Conservation (phyloP, 2,329 filamentous ascomycete species). For the Ampelomyces quisqualis region DNA sequence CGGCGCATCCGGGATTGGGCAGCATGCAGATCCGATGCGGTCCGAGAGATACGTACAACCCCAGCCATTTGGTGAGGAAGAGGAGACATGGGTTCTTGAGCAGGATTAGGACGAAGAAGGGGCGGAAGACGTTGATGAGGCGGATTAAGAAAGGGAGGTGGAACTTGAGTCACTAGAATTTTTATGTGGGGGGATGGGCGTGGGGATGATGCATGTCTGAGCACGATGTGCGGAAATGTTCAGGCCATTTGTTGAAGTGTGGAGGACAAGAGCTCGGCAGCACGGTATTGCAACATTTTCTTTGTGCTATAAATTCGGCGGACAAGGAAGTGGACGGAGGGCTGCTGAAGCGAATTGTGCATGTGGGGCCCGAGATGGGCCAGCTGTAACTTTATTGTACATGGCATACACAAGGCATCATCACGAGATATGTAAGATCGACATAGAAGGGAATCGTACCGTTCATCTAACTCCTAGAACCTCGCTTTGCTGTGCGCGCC, state of each 20-base stretch:
- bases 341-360: too few species aligned
- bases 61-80: conserved; percentile 61
- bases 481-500: too few species aligned
- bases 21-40: conserved; percentile 48
- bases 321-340: too few species aligned
- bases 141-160: conserved; percentile 56
- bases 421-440: background rate
- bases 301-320: too few species aligned
- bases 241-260: too few species aligned
- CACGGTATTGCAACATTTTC: too few species aligned
- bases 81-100: conserved; percentile 62
- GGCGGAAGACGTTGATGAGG: conserved; percentile 56
- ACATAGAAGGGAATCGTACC: background rate
- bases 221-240: too few species aligned
- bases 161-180: conserved; percentile 39
- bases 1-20: conserved; percentile 40
- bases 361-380: background rate
- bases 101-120: conserved; percentile 54
- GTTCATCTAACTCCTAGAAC: background rate
- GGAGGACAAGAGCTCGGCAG: too few species aligned
- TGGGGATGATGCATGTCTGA: background rate
- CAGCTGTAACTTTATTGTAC: conserved; percentile 15
- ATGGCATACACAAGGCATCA: conserved; percentile 9
- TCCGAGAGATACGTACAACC: conserved; percentile 59
- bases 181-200: background rate